Evolutionary conservation across 495 filamentous ascomycete species (phyloP), one percentile per base, ranked within the genome.

Genomic region (Penicillium psychrofluorescens): DNA sequence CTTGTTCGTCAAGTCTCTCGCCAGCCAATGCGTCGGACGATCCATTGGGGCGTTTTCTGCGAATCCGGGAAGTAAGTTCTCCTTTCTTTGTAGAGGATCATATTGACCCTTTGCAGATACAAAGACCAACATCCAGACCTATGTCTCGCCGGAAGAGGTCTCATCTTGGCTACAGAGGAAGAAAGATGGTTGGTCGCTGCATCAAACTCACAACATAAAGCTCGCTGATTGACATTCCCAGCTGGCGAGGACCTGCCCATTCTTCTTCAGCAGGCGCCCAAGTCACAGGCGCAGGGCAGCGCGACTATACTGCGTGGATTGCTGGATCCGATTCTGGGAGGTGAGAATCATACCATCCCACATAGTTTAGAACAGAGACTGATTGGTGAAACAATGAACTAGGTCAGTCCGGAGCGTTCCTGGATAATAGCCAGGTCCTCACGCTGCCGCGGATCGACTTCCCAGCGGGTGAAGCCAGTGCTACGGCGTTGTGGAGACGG

Each of bases 401-500:
- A 58, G 57, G 43, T 28, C 38, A 54, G 28, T 52, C 55, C 27
- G 63, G 63, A 7, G 45, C 54, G 3, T 68, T 58, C 32, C 45
- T 68, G 7, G 40, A 51, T n/a, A 54, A 70, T 40, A 64, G 60
- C 47, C 51, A 65, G 39, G 43, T 64, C n/a, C 14, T 34, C 11
- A 8, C 38, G 0, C 38, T 61, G 11, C 49, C 54, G 1, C 41
- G 59, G 7, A 41, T 52, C 6, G 58, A 63, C 15, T 62, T 68
- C 11, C 66, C 67, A 4, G 42, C 37, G 0, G 63, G 68, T 13
- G 53, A 60, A 13, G 58, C 61, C 15, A 60, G 53, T 27, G 70
- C 69, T 3, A 45, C 55, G 15, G 65, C 56, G 36, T 45, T 79
- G 10, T 78, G 75, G 75, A 59, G 52, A 35, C 35, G 72, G 35